phyloP scores from a whole-genome alignment of 805 yeast species.

The Yarrowia sp. region DNA sequence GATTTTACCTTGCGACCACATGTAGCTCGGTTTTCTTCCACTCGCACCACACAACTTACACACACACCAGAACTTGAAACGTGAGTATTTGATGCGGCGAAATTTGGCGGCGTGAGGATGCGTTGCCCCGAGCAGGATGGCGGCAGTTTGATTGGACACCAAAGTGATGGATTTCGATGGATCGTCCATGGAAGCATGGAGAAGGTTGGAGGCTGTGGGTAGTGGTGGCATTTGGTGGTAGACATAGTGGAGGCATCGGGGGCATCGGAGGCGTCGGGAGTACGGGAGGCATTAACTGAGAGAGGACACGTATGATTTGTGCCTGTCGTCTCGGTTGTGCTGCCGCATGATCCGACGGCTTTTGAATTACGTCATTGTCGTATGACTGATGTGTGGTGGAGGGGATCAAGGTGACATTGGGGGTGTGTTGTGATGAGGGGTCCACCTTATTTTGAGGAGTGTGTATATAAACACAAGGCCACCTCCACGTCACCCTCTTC shows the following conservation, averaged over 20 bases:
- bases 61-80: conserved; percentile 16
- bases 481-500: no score
- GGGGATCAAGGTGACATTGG: neutral
- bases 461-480: neutral
- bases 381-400: neutral
- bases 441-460: neutral
- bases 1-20: conserved; percentile 24
- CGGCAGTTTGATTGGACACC: no score
- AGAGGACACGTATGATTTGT: neutral
- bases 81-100: neutral
- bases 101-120: neutral
- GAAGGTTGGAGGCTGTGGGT: neutral
- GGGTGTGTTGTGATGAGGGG: neutral
- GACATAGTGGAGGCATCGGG: neutral
- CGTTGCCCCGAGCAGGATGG: no score
- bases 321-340: neutral
- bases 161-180: neutral
- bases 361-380: conserved; percentile 11
- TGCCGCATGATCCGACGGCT: conserved; percentile 11
- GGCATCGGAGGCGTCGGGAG: neutral
- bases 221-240: neutral
- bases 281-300: no score
- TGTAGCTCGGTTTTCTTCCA: conserved; percentile 17
- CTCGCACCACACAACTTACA: conserved; percentile 22
- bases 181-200: conserved; percentile 16